phyloP scores from a whole-genome alignment of 257 asterid species.

The Echites panduratus region DNA sequence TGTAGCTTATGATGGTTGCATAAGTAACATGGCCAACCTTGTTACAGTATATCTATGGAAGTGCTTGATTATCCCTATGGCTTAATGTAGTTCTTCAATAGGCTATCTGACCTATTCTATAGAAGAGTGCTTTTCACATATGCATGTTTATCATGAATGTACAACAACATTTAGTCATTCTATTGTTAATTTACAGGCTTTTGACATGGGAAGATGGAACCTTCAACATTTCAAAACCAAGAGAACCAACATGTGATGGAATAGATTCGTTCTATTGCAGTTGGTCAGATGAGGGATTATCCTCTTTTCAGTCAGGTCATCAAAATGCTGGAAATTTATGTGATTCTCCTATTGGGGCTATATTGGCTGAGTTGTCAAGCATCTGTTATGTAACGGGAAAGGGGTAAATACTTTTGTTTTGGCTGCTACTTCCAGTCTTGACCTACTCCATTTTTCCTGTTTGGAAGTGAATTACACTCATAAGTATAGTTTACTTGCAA shows the following conservation, averaged over 20 bases:
- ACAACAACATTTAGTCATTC: neutral
- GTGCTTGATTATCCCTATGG: neutral
- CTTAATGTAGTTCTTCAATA: neutral
- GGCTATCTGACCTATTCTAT: neutral
- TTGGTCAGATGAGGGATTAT: conserved; percentile 26
- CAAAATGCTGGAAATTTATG: conserved; percentile 30
- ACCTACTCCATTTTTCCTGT: neutral
- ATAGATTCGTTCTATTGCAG: conserved; percentile 26
- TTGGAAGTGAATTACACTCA: neutral
- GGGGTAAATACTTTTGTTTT: conserved; percentile 45
- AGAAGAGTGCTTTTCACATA: neutral
- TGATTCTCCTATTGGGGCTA: conserved; percentile 41
- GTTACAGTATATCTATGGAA: neutral
- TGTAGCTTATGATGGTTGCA: neutral
- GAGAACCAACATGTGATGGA: conserved; percentile 28
- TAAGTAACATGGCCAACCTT: neutral
- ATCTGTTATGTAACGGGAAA: conserved; percentile 52
- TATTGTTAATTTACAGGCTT: conserved; percentile 47
- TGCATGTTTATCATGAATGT: neutral
- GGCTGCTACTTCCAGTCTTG: conserved; percentile 5
- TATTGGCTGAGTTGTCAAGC: conserved; percentile 66
- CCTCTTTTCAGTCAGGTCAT: conserved; percentile 31
- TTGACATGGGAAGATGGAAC: conserved; percentile 88
- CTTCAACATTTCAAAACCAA: conserved; percentile 35
- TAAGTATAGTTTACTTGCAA: neutral